Conservation (phyloP, 1,284 basidiomycete genomes). For the Xerocomus alliaceus region DNA sequence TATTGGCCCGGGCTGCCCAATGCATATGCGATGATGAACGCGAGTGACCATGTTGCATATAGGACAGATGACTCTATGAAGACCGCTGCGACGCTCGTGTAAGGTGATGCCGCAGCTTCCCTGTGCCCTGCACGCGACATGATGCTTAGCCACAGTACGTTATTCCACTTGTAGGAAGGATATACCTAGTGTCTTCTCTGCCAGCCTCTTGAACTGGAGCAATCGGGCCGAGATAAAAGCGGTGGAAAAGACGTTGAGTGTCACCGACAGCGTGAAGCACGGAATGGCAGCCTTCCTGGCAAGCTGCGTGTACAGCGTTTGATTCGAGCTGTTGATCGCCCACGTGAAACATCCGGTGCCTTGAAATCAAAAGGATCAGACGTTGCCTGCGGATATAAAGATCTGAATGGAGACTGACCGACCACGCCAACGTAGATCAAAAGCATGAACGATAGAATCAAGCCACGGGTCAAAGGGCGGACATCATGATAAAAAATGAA, state of each 20-base stretch:
- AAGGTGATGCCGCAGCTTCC: neutral
- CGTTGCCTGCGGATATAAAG: no score
- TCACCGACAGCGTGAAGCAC: neutral
- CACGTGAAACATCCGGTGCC: neutral
- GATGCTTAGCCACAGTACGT: no score
- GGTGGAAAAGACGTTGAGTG: neutral
- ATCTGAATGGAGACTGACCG: neutral
- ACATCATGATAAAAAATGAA: neutral
- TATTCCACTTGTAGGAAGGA: no score
- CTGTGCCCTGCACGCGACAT: neutral
- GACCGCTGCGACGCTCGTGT: neutral
- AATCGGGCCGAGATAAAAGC: neutral
- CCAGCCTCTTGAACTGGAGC: neutral
- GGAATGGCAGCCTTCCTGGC: neutral
- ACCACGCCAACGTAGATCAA: neutral
- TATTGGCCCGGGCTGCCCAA: neutral
- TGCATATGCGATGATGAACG: neutral
- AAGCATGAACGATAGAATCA: neutral
- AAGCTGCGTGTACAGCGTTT: neutral
- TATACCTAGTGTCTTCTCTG: neutral
- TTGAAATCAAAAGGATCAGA: neutral
- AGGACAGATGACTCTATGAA: neutral
- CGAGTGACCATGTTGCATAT: neutral
- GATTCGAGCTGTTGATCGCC: neutral
- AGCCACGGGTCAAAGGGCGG: neutral